Conservation (phyloP, 345 rosid genomes). For the Eucalyptus viminalis region DNA sequence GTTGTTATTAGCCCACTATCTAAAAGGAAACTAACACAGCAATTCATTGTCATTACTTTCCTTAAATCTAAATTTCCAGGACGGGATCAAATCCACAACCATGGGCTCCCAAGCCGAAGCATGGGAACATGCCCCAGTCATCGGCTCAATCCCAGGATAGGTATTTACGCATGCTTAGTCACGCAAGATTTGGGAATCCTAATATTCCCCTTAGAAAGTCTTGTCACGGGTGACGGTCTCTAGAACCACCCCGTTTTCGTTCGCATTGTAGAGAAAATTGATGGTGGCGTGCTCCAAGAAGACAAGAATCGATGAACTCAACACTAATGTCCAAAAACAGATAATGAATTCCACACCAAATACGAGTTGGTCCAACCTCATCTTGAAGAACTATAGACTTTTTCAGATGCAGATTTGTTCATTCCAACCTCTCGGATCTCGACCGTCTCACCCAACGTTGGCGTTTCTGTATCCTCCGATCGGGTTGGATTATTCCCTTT, state of each 20-base stretch:
- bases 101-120: neutral
- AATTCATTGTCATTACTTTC: neutral
- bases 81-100: neutral
- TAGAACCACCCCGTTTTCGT: neutral
- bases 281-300: neutral
- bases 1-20: neutral
- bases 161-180: neutral
- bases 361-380: neutral
- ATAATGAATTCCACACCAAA: neutral
- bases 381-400: neutral
- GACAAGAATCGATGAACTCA: neutral
- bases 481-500: neutral
- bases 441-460: neutral
- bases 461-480: neutral
- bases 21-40: fast-evolving
- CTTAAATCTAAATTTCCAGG: neutral
- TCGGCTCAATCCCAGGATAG: neutral
- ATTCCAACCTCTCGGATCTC: neutral
- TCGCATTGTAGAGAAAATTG: neutral
- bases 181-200: neutral
- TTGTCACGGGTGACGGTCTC: neutral
- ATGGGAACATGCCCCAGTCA: neutral
- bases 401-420: neutral
- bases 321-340: neutral
- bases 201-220: neutral